A percentile compares a stretch with the other conserved stretches of the same genome.
phyloP scores from a whole-genome alignment of 257 asterid genomes.

The Lavandula angustifolia region DNA sequence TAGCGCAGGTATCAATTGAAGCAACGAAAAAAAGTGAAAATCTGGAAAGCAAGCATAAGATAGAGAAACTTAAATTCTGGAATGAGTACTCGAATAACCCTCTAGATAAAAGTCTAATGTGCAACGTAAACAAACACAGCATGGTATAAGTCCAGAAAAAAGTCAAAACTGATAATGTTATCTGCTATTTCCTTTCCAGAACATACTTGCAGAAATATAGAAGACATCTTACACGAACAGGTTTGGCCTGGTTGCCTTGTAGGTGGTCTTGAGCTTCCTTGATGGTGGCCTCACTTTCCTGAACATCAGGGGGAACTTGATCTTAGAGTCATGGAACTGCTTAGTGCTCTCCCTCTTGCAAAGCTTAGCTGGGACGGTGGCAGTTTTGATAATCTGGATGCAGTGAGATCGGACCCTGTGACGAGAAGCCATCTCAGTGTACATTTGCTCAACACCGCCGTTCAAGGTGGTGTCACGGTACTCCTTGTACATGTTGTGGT shows the following conservation, averaged over 20 bases:
- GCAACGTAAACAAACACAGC: constrained; percentile 26
- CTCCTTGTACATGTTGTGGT: constrained; percentile 52
- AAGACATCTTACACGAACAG: constrained; percentile 49
- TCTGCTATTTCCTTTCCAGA: constrained; percentile 27
- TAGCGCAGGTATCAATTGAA: too few relatives aligned
- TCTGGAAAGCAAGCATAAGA: not conserved
- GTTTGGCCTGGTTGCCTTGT: constrained; percentile 72
- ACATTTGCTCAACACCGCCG: constrained; percentile 57
- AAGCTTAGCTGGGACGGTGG: constrained; percentile 55
- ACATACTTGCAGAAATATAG: constrained; percentile 22
- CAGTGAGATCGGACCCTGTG: constrained; percentile 59
- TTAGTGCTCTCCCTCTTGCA: constrained; percentile 60
- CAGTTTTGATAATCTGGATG: constrained; percentile 54
- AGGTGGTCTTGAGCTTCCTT: constrained; percentile 76
- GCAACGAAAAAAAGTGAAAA: not conserved
- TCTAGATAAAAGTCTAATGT: constrained; percentile 11
- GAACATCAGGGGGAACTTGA: constrained; percentile 32
- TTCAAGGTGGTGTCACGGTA: constrained; percentile 57
- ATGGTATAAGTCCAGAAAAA: constrained; percentile 26
- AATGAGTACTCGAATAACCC: not conserved
- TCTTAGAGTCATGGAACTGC: constrained; percentile 53
- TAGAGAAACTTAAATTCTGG: not conserved
- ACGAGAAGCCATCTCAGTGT: constrained; percentile 63
- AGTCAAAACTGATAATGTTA: constrained; percentile 25
- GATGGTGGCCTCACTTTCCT: constrained; percentile 79